Base-by-base conservation (phyloP, 768 basidiomycete species). In the Clavulina sp. region DNA sequence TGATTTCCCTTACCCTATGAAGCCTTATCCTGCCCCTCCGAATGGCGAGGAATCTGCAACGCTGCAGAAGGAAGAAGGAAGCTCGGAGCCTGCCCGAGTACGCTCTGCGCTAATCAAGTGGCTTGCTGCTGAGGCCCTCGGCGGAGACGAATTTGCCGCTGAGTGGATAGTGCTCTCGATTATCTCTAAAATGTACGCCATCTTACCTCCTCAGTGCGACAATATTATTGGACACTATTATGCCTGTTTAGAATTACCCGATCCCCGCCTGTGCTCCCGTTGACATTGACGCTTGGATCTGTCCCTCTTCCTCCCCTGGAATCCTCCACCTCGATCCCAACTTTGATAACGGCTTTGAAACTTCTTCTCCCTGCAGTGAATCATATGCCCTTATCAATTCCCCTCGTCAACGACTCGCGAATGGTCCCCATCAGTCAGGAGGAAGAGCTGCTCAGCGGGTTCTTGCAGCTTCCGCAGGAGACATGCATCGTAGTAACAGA, bases 361-460 rank as follows among this genome's bases (percentile, higher is more conserved):
- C 68, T 72, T 19, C 61, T 88, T 16, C 66, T 85, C 6, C 80
- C 84, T 0, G 63, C 76, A 24, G 65, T 76, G 5, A 64, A 70
- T 2, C 66, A 65, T 1, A 61, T 85, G 4, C 75, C 78, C 0
- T 70, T 87, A 16, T 78, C 83, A 4, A 66, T 86, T 16, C 68
- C 74, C 28, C 61, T 68, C 4, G 62, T 88, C 46, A 87, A 88
- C 60, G 68, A 65, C 23, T 68, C 63, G 0, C 58, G 63, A 1
- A 86, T 83, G 59, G 64, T 63, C 30, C 85, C 84, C 0, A 77
- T 81, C 59, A 73, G 72, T 57, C 78, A 76, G 44, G 76, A 78
- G 53, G 73, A 84, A 47, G 83, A 86, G 57, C 65, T 89, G 3
- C 77, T 80, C 54, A 75, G 81, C 1, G 85, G 86, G 2, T 72